These are phyloP conservation scores for Tremellales sp. DNA, from an alignment of 1,284 basidiomycete genomes.

Conservation along the genomic window DNA sequence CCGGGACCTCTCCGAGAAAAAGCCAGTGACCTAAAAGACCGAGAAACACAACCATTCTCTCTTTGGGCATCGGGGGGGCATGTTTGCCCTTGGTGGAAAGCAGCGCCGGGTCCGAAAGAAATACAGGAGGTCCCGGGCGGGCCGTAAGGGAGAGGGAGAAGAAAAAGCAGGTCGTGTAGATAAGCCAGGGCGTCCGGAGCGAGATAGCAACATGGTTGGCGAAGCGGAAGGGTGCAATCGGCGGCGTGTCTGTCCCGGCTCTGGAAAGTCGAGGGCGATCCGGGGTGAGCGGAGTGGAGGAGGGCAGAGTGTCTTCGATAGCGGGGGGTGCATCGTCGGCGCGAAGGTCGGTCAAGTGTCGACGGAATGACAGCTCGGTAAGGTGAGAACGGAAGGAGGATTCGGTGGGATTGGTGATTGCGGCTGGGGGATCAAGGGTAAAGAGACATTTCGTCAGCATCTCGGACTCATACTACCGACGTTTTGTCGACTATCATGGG, in stretches of 20 bases:
- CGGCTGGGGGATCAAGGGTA: conserved; percentile 57
- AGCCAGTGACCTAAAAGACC: conserved; percentile 43
- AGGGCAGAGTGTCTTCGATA: conserved; percentile 49
- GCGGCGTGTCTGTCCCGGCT: conserved; percentile 41
- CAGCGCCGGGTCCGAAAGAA: conserved; percentile 34
- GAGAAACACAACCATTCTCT: conserved; percentile 33
- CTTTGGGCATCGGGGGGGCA: conserved; percentile 14
- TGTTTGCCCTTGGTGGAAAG: conserved; percentile 17
- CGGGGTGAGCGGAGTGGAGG: conserved; percentile 34
- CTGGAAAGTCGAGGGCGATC: conserved; percentile 40
- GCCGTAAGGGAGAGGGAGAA: conserved; percentile 70
- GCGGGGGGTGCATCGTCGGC: conserved; percentile 54
- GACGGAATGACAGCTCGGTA: conserved; percentile 90
- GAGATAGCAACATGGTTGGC: conserved; percentile 86
- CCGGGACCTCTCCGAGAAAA: conserved; percentile 33
- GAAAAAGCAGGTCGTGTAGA: conserved; percentile 50
- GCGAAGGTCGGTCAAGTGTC: conserved; percentile 83
- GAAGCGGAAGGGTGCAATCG: conserved; percentile 66
- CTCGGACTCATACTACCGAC: neutral
- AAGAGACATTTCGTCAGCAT: neutral
- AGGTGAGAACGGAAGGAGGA: conserved; percentile 87
- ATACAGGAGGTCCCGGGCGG: conserved; percentile 40
- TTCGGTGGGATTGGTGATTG: conserved; percentile 89
- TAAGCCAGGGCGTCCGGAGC: conserved; percentile 76
- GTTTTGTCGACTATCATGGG: neutral